Evolutionary conservation across 441 rosid species (phyloP).

Genomic region (Erodium moschatum): DNA sequence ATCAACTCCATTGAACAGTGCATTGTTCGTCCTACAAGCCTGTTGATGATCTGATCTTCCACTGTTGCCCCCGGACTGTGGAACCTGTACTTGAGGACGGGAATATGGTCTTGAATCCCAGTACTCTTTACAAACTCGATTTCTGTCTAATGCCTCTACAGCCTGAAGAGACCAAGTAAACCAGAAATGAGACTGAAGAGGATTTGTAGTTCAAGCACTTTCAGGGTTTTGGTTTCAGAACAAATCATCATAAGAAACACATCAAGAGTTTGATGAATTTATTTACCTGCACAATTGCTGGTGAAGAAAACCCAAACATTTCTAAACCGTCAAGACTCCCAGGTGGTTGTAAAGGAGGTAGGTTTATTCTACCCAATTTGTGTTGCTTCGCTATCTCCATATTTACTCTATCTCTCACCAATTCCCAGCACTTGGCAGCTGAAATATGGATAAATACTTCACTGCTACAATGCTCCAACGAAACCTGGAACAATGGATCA

Average conservation of each 20-base stretch:
- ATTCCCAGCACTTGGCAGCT: slow-evolving; percentile 91
- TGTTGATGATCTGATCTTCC: slow-evolving; percentile 23
- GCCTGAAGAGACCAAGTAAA: slow-evolving; percentile 38
- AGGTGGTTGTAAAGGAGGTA: slow-evolving; percentile 91
- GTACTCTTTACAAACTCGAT: slow-evolving; percentile 75
- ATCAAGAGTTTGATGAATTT: slow-evolving; percentile 11
- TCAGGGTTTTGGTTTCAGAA: not conserved
- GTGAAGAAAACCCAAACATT: slow-evolving; percentile 94
- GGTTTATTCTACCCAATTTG: slow-evolving; percentile 62
- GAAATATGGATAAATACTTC: slow-evolving; percentile 86
- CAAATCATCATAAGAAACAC: not conserved
- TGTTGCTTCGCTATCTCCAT: slow-evolving; percentile 83
- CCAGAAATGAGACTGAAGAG: slow-evolving; percentile 5
- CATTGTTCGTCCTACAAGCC: slow-evolving; percentile 23
- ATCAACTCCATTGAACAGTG: slow-evolving; percentile 23
- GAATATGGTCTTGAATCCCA: slow-evolving; percentile 95
- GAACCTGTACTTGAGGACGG: slow-evolving; percentile 68
- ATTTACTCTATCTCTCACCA: slow-evolving; percentile 91
- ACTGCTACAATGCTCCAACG: slow-evolving; percentile 58
- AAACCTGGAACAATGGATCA: slow-evolving; percentile 49
- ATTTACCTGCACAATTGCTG: slow-evolving; percentile 85
- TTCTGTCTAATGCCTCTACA: slow-evolving; percentile 75
- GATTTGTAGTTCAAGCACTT: not conserved
- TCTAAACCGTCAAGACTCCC: slow-evolving; percentile 96
- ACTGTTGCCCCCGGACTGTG: slow-evolving; percentile 28